Evolutionary conservation across 352 stramenopile genomes (phyloP).

Genomic region (Phytopythium delawarense): DNA sequence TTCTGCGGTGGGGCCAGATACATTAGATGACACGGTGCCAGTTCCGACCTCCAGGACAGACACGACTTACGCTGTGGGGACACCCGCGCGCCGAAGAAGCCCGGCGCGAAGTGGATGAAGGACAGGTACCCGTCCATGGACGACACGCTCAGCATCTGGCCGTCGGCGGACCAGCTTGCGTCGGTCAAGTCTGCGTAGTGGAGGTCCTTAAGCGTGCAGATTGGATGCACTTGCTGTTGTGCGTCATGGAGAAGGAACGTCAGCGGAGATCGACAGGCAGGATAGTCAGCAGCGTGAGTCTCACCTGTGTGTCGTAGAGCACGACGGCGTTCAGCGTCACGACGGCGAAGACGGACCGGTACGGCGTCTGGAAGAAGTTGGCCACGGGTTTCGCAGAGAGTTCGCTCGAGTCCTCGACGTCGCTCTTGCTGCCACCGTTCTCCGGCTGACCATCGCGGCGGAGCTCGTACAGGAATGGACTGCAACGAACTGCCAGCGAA

Average conservation of each 20-base stretch:
- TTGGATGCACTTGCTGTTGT: constrained; percentile 63
- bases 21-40: neutral
- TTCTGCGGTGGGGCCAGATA: constrained; percentile 20
- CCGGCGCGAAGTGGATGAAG: constrained; percentile 88
- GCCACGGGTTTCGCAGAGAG: neutral
- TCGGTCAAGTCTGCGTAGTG: constrained; percentile 96
- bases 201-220: constrained; percentile 88
- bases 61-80: constrained; percentile 10
- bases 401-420: neutral
- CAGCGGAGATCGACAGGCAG: neutral
- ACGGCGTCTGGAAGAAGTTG: constrained; percentile 80
- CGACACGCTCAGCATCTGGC: constrained; percentile 89
- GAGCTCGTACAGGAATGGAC: constrained; percentile 90
- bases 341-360: constrained; percentile 91
- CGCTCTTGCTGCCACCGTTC: constrained; percentile 1
- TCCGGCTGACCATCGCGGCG: constrained; percentile 17
- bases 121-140: constrained; percentile 96
- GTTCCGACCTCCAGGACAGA: neutral
- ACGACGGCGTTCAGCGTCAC: constrained; percentile 91
- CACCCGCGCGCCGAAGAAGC: constrained; percentile 69
- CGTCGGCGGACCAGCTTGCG: constrained; percentile 89
- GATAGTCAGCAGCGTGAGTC: neutral
- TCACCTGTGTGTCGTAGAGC: constrained; percentile 94
- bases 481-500: constrained; percentile 92
- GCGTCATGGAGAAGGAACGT: constrained; percentile 1